Evolutionary conservation across 2,329 filamentous ascomycete species (phyloP).

Genomic region (Pseudogymnoascus sp.): DNA sequence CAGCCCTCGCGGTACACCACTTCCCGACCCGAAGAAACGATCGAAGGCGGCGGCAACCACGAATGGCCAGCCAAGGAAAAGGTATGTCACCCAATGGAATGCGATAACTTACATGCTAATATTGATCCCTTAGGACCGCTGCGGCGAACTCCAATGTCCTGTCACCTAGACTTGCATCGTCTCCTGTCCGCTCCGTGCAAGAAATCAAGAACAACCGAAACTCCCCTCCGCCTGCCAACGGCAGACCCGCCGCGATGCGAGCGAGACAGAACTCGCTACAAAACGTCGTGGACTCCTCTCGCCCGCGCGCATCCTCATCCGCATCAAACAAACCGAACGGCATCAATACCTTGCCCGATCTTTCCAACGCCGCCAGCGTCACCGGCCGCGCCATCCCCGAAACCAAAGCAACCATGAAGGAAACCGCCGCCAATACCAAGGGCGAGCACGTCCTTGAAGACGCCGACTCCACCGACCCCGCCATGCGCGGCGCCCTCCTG

Average conservation of each 20-base stretch:
- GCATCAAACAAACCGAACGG: conserved; percentile 55
- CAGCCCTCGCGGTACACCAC: conserved; percentile 63
- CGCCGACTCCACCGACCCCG: conserved; percentile 27
- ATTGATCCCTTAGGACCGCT: conserved; percentile 31
- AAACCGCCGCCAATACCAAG: conserved; percentile 31
- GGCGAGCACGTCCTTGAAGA: conserved; percentile 27
- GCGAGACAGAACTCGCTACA: conserved; percentile 68
- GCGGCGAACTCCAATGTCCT: conserved; percentile 43
- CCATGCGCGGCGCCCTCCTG: conserved; percentile 21
- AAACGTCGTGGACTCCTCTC: conserved; percentile 46
- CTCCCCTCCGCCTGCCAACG: conserved; percentile 50
- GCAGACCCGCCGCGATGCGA: conserved; percentile 60
- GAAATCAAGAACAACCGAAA: conserved; percentile 47
- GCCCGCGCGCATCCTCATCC: conserved; percentile 49
- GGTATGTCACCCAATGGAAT: conserved; percentile 41
- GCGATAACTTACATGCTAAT: conserved; percentile 14
- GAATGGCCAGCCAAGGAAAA: conserved; percentile 67
- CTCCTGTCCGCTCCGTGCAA: conserved; percentile 63
- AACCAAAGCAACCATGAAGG: conserved; percentile 44
- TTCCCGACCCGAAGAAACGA: conserved; percentile 63
- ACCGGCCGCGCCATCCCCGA: conserved; percentile 36
- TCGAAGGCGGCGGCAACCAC: conserved; percentile 55
- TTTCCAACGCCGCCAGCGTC: conserved; percentile 21
- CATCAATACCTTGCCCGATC: conserved; percentile 29
- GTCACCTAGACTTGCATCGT: conserved; percentile 66